These are phyloP conservation scores for Yamadazyma trypodendri DNA, from an alignment of 1,139 yeast species.

Conservation along the genomic window DNA sequence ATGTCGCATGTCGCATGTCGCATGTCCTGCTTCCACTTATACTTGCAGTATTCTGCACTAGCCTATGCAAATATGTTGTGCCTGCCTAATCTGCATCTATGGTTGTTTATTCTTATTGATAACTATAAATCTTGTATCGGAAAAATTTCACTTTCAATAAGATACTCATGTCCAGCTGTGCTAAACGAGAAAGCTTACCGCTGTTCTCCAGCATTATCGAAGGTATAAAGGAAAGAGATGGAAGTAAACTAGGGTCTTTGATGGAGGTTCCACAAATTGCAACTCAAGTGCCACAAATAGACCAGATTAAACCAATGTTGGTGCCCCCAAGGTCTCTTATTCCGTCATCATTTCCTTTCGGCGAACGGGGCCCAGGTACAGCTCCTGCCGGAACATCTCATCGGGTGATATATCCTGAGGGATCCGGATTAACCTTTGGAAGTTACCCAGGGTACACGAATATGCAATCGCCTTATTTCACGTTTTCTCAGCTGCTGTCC, in stretches of 20 bases:
- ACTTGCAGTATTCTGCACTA: constrained; percentile 15
- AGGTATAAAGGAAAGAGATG: not conserved
- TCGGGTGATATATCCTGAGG: too few species aligned
- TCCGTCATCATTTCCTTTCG: too few species aligned
- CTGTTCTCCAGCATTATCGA: constrained; percentile 11
- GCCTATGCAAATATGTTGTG: not conserved
- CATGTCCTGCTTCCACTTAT: not conserved
- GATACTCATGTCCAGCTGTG: constrained; percentile 3
- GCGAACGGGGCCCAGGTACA: too few species aligned
- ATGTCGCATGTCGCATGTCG: not conserved
- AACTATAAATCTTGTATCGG: not conserved
- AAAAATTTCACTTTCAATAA: not conserved
- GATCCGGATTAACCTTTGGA: not conserved
- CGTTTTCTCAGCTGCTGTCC: not conserved
- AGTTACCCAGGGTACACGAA: not conserved
- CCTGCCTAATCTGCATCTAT: not conserved
- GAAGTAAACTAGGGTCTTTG: too few species aligned
- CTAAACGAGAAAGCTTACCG: constrained; percentile 7
- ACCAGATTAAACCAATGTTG: too few species aligned
- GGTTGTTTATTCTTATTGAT: not conserved
- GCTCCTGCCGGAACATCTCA: too few species aligned
- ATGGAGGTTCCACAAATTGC: too few species aligned
- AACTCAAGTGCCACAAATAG: too few species aligned
- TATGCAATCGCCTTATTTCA: not conserved
- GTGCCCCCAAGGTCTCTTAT: too few species aligned